Conservation (phyloP, 2,329 filamentous ascomycete species). For the Trichoderma brevicompactum region DNA sequence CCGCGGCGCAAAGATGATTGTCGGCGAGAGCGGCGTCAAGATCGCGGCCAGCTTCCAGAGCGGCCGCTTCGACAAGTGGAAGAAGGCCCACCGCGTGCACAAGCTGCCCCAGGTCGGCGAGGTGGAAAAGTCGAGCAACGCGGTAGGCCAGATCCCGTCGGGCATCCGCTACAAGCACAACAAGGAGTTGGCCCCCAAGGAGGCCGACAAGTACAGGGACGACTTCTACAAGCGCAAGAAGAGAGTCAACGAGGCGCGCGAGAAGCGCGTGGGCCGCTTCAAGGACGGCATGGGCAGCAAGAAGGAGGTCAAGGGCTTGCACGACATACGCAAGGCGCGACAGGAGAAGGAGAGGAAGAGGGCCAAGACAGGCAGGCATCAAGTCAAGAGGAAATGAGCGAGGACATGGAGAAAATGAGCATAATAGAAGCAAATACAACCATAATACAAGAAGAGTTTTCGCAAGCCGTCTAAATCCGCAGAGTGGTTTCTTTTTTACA, state of each 20-base stretch:
- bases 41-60: constrained; percentile 93
- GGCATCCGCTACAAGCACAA: constrained; percentile 77
- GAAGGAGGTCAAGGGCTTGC: constrained; percentile 76
- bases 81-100: constrained; percentile 79
- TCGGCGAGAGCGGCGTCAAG: constrained; percentile 91
- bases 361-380: constrained; percentile 83
- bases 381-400: constrained; percentile 59
- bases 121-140: constrained; percentile 59
- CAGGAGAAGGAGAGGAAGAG: constrained; percentile 74
- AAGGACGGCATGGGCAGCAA: constrained; percentile 73
- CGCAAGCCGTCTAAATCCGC: background rate
- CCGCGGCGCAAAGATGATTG: constrained; percentile 71
- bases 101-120: constrained; percentile 83
- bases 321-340: constrained; percentile 84
- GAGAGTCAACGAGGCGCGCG: constrained; percentile 82
- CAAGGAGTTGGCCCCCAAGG: constrained; percentile 85
- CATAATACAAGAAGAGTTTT: background rate
- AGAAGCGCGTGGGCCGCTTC: constrained; percentile 78
- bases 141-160: constrained; percentile 36
- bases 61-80: constrained; percentile 93
- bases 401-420: background rate
- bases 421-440: background rate
- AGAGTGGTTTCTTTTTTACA: background rate
- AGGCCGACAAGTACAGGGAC: constrained; percentile 87
- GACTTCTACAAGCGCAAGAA: constrained; percentile 92